Evolutionary conservation across 2,329 filamentous ascomycete species (phyloP), one percentile per base, ranked within the genome.

Genomic region (Fusarium nanum): DNA sequence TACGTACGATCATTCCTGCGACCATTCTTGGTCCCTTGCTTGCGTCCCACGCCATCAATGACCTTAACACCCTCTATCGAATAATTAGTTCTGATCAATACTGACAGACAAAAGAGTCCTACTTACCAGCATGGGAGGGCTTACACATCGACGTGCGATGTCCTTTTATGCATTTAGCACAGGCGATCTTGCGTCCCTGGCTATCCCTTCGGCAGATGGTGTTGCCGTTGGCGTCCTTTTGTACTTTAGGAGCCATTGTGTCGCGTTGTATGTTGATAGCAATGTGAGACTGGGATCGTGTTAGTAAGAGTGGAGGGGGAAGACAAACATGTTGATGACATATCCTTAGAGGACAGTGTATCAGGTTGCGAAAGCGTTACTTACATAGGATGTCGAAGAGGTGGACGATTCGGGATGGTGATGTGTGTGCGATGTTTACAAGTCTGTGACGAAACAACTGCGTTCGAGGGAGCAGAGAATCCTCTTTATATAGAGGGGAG

Each of bases 131-230:
- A n/a, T 52, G 34, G 14, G 20, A 52, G 7, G 18, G 12, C 23
- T 28, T 14, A 12, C 34, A 52, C 13, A 27, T 52, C 4, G 49
- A 52, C 13, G 49, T 16, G 6, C 49, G 32, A 41, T 42, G 49
- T 14, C 34, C 34, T 1, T 8, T 16, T 4, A 41, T 14, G 13
- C 49, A 52, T 5, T 13, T n/a, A 9, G 4, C 6, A 27, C 49
- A 52, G 23, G 49, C 49, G 13, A 52, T 52, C 34, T 52, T 52
- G 7, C 22, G 49, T n/a, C 34, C 49, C 12, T 16, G 6, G 16
- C 8, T 5, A 10, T 52, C 30, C 5, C 16, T 52, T 22, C 49
- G 23, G n/a, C 6, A 52, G 23, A 41, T 9, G 7, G 34, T 42
- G 4, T 28, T 41, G 3, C 32, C 34, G n/a, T 28, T 25, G 4